Base-by-base conservation (phyloP, 2,329 filamentous ascomycete species). In the Apiospora aurea region DNA sequence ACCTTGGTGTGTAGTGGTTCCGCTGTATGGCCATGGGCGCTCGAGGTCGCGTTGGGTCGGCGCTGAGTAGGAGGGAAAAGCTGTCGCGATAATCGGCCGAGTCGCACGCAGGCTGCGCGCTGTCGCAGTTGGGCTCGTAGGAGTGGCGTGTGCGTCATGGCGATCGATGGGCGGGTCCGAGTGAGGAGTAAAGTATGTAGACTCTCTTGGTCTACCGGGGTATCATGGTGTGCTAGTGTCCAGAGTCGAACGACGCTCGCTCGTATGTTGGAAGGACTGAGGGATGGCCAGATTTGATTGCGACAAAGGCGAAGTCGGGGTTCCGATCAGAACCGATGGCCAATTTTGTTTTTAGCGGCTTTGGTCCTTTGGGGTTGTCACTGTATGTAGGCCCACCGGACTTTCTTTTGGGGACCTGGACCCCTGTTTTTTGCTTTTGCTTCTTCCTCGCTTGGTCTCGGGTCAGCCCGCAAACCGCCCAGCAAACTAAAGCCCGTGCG, bases 381-480 rank as follows among this genome's bases (percentile, higher is more conserved):
- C 18, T 14, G 7, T 8, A 57, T 14, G 7, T 8, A 57, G 6
- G 26, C 26, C 16, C 16, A 18, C 34, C 34, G 57, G 57, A 64
- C 34, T 0, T 64, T 64, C 1, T 6, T 64, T 64, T 10, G 34
- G 57, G 29, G 21, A 43, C 18, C 38, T 38, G 53, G 57, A 64
- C 57, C 57, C 57, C 57, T 64, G 57, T 41, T 41, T 41, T 61
- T 64, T n/a, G 13, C 34, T 41, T 61, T 64, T n/a, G 13, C 34
- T 64, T 24, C 21, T 64, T 7, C 53, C 29, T 41, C 34, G 34
- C 34, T 13, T 64, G 21, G 10, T 2, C 57, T 41, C 57, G 29
- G 49, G 10, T 51, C 34, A 38, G 34, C 34, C 34, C 34, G 34
- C 34, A 14, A 24, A 6, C 49, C 10, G 46, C 46, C 46, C 21